These are phyloP conservation scores for Volvariella volvacea DNA, from an alignment of 1,284 basidiomycete species.

Conservation along the genomic window DNA sequence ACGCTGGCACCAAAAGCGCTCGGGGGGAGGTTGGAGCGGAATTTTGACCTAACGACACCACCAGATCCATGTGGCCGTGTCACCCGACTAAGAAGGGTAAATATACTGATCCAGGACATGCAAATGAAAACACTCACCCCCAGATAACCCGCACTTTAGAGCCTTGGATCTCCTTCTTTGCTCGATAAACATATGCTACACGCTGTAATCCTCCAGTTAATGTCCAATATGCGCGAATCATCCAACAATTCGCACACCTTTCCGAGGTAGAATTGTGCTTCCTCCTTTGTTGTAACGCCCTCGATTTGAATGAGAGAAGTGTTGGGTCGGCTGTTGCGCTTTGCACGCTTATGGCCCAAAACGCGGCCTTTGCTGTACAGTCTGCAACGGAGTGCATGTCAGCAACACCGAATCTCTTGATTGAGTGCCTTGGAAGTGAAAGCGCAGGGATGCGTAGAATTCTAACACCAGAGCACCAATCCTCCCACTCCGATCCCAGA, in stretches of 20 bases:
- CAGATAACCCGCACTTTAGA: constrained; percentile 95
- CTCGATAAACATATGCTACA: constrained; percentile 96
- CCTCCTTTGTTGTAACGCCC: constrained; percentile 90
- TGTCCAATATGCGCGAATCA: constrained; percentile 5
- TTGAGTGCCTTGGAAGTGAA: too few relatives aligned
- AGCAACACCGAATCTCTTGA: too few relatives aligned
- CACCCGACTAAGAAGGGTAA: constrained; percentile 54
- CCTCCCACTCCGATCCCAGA: constrained; percentile 9
- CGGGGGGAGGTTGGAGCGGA: constrained; percentile 94
- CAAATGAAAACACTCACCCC: constrained; percentile 56
- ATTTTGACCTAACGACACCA: constrained; percentile 98
- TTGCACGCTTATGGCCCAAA: constrained; percentile 96
- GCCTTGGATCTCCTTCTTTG: constrained; percentile 88
- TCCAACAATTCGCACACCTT: constrained; percentile 55
- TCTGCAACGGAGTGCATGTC: constrained; percentile 36
- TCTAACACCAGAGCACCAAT: constrained; percentile 11
- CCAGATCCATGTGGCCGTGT: constrained; percentile 92
- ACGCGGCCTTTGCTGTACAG: constrained; percentile 97
- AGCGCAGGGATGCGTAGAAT: too few relatives aligned
- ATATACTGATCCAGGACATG: background rate
- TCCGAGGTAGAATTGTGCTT: constrained; percentile 97
- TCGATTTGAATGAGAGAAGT: constrained; percentile 97
- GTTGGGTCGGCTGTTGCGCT: constrained; percentile 94
- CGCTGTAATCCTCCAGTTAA: constrained; percentile 47
- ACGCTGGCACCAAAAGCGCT: constrained; percentile 92